Percentiles rank a stretch among this genome's conserved stretches.
Conservation (phyloP, 495 filamentous ascomycete species). For the Sporormia fimetaria region DNA sequence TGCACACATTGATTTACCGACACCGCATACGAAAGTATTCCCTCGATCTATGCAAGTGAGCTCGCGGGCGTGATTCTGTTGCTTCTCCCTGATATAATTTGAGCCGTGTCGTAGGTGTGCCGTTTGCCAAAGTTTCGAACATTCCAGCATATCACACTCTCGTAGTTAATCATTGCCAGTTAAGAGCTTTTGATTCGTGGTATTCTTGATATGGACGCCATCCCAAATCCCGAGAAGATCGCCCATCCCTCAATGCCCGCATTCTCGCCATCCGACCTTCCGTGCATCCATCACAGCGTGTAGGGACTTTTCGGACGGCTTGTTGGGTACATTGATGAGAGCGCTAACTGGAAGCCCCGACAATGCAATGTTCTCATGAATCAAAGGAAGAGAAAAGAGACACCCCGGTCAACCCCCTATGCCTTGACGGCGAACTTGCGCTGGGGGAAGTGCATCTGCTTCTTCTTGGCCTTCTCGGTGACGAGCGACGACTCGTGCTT, state of each 20-base stretch:
- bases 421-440: constrained; percentile 98
- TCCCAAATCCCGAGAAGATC: constrained; percentile 22
- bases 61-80: too few species aligned
- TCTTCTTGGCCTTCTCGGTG: constrained; percentile 90
- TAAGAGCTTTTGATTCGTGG: constrained; percentile 22
- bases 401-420: constrained; percentile 29
- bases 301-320: constrained; percentile 13
- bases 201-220: constrained; percentile 23
- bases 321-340: constrained; percentile 23
- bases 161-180: background rate
- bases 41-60: too few species aligned
- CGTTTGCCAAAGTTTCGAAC: too few species aligned
- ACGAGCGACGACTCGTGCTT: constrained; percentile 70
- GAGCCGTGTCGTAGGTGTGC: too few species aligned
- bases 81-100: too few species aligned
- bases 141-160: too few species aligned
- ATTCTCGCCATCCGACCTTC: constrained; percentile 6
- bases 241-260: constrained; percentile 7
- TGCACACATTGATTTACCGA: too few species aligned
- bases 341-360: constrained; percentile 20
- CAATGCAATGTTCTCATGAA: constrained; percentile 24
- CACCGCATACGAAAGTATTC: too few species aligned
- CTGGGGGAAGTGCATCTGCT: constrained; percentile 88
- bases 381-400: constrained; percentile 16
- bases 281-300: background rate